Evolutionary conservation across 73 alveolate species (phyloP).

Genomic region (Paramecium sexaurelia): DNA sequence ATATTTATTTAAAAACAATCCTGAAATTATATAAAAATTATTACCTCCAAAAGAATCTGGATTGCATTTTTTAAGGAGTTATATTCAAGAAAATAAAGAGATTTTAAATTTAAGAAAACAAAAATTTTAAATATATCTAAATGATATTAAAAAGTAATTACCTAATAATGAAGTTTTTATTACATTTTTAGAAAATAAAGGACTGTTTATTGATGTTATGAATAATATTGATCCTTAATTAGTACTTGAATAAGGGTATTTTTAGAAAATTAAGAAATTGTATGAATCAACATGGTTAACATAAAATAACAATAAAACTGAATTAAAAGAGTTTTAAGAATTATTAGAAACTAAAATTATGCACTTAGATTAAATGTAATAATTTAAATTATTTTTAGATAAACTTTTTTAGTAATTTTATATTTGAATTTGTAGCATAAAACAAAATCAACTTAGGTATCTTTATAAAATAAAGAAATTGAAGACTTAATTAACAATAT

Average conservation of each 20-base stretch:
- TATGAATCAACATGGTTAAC: background rate
- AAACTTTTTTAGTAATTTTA: background rate
- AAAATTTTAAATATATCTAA: conserved; percentile 30
- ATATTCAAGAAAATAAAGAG: background rate
- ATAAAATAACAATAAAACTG: background rate
- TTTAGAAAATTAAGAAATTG: background rate
- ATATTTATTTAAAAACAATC: background rate
- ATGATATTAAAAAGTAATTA: background rate
- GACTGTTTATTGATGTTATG: background rate
- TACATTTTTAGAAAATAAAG: background rate
- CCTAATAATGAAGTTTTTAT: background rate
- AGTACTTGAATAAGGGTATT: background rate
- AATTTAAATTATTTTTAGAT: background rate
- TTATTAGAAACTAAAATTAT: background rate
- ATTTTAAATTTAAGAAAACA: background rate
- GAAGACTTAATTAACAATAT: background rate
- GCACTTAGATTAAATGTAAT: conserved; percentile 1
- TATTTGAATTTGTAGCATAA: background rate
- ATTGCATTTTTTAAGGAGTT: background rate
- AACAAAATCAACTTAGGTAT: background rate
- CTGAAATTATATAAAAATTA: background rate
- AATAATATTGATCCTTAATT: background rate
- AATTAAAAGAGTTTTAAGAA: background rate
- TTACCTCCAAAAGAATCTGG: background rate
- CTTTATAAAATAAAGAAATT: background rate